Base-by-base conservation (phyloP, 805 yeast genomes). In the Starmerella davenportii region DNA sequence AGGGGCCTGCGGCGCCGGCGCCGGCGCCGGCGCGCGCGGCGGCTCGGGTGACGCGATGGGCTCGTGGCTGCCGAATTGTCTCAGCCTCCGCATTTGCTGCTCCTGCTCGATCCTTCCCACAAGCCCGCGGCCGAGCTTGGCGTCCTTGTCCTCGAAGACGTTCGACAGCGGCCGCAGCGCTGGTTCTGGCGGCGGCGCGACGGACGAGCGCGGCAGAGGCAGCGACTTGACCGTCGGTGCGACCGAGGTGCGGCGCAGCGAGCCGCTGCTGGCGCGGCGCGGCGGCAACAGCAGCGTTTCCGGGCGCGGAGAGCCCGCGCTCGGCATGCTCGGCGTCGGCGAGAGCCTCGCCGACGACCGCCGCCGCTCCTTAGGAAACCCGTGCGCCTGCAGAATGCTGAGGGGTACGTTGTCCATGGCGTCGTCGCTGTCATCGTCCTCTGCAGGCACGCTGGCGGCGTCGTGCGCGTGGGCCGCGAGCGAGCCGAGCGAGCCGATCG, bases 361-460 rank as follows among this genome's bases (percentile, higher is more conserved):
- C 4, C 39, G 20, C 20, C 42, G 42, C 9, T 37, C 18, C 17
- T 30, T 38, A 4, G 64, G 64, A 45, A 60, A 55, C 7, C 59
- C 58, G 39, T 61, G 63, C 2, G 62, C 63, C 36, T 57, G 59
- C 30, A 62, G 44, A 34, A 61, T 55, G 13, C 59, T 62, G 27
- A 61, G 50, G 2, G 65, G 65, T 14, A 62, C 56, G 37, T 61
- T 61, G 36, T 61, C 65, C 42, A 55, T 51, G 21, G 56, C 57
- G 23, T 61, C 64, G 17, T 60, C 59, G 16, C 51, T 56, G 25
- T 50, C 56, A 23, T 44, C 52, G 15, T 46, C 52, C 3, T 40
- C 52, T 4, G 29, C 41, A n/a, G n/a, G n/a, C 20, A 35, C 48
- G 30, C 30, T 33, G 5, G 13, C 5, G 5, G 19, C 32, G 16